phyloP scores from a whole-genome alignment of 257 asterid species.

The Thymus mandschuricus region DNA sequence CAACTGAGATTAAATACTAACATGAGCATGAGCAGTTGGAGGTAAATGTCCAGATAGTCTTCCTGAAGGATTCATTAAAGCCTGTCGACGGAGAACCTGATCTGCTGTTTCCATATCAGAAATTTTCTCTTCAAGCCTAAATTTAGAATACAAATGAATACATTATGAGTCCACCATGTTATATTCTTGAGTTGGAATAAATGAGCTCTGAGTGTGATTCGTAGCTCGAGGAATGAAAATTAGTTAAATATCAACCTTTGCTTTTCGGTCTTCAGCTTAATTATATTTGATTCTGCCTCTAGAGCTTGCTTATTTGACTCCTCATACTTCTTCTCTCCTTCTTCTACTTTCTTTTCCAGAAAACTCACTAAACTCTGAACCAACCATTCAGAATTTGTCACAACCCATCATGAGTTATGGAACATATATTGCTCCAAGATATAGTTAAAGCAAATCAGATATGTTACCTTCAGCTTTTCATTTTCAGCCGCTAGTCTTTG shows the following conservation, averaged over 20 bases:
- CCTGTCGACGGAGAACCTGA: conserved; percentile 61
- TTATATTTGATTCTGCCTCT: conserved; percentile 77
- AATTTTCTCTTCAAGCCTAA: conserved; percentile 77
- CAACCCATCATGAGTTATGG: conserved; percentile 22
- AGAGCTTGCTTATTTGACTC: conserved; percentile 62
- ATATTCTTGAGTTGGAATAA: background rate
- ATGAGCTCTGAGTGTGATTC: conserved; percentile 7
- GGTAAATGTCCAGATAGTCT: conserved; percentile 55
- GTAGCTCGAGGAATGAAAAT: conserved; percentile 21
- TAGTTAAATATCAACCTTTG: conserved; percentile 56
- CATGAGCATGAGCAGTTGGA: conserved; percentile 51
- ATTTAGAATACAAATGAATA: conserved; percentile 31
- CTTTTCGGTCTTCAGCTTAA: conserved; percentile 67
- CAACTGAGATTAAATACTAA: conserved; percentile 33
- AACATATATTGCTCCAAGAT: conserved; percentile 28
- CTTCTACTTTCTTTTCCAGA: conserved; percentile 68
- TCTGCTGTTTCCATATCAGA: conserved; percentile 70
- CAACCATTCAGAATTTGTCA: conserved; percentile 27
- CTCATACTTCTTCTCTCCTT: conserved; percentile 70
- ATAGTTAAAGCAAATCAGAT: conserved; percentile 21
- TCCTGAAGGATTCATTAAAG: conserved; percentile 55
- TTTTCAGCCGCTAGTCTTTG: conserved; percentile 68
- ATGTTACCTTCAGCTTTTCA: conserved; percentile 63
- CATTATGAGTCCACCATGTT: conserved; percentile 24
- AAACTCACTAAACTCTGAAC: conserved; percentile 63